Percentiles rank a stretch among this genome's conserved stretches.
phyloP scores from a whole-genome alignment of 2,329 filamentous ascomycete species.

The Graphium sp. region DNA sequence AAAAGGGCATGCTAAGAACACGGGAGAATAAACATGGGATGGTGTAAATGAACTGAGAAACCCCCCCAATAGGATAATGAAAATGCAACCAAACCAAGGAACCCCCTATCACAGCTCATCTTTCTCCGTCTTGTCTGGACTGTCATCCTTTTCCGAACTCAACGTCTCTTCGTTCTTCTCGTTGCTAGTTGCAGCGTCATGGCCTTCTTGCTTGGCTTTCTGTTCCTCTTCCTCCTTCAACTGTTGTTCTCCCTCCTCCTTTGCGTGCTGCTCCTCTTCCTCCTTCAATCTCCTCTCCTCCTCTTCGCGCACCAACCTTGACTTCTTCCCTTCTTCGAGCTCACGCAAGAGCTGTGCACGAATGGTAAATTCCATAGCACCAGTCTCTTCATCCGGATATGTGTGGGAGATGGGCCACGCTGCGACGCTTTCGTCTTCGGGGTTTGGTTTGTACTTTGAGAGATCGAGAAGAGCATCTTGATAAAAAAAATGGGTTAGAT shows the following conservation, averaged over 20 bases:
- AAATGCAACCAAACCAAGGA: too few species aligned
- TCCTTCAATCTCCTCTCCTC: conserved; percentile 1
- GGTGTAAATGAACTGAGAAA: too few species aligned
- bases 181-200: background rate
- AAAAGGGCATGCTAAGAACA: too few species aligned
- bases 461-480: conserved; percentile 10
- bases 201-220: conserved; percentile 1
- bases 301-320: conserved; percentile 6
- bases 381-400: conserved; percentile 10
- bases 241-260: background rate
- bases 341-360: conserved; percentile 13
- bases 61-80: too few species aligned
- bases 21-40: too few species aligned
- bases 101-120: conserved; percentile 3
- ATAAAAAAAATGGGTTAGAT: background rate
- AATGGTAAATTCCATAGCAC: conserved; percentile 13
- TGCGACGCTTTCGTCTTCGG: conserved; percentile 12
- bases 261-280: background rate
- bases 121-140: background rate
- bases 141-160: background rate
- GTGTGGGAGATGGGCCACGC: conserved; percentile 14
- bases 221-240: conserved; percentile 2
- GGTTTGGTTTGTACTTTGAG: conserved; percentile 11
- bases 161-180: background rate
- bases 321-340: conserved; percentile 10